Percentiles rank a stretch among this genome's conserved stretches.
phyloP scores from a whole-genome alignment of 1,284 basidiomycete species.

The Apiotrichum siamense region DNA sequence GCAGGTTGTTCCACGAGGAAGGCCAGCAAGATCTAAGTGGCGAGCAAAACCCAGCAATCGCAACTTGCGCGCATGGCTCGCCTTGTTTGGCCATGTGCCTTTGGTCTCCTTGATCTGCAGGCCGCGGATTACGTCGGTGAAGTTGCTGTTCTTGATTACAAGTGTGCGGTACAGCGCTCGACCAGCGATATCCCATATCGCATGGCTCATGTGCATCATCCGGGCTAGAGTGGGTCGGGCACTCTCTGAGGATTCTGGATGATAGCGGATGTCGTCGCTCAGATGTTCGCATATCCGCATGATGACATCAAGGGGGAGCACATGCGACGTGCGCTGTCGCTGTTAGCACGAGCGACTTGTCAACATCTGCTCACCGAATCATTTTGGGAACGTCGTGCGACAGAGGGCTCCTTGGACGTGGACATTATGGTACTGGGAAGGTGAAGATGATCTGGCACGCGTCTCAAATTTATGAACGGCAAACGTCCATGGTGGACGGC shows the following conservation, averaged over 20 bases:
- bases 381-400: too few species aligned
- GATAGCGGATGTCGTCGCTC: not conserved
- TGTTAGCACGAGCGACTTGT: not conserved
- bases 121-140: not conserved
- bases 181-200: not conserved
- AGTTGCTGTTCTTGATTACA: not conserved
- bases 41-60: not conserved
- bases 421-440: too few species aligned
- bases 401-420: too few species aligned
- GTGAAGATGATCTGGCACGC: too few species aligned
- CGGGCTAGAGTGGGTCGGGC: not conserved
- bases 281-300: not conserved
- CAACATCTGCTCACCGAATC: not conserved
- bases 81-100: not conserved
- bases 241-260: not conserved
- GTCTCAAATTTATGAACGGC: too few species aligned
- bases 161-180: not conserved
- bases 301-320: not conserved
- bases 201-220: not conserved
- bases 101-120: too few species aligned
- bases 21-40: not conserved
- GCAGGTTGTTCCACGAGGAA: not conserved
- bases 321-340: not conserved
- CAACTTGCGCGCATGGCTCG: not conserved
- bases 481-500: too few species aligned